Evolutionary conservation across 2,329 filamentous ascomycete species (phyloP).

Genomic region (Didymosphaeria variabile): DNA sequence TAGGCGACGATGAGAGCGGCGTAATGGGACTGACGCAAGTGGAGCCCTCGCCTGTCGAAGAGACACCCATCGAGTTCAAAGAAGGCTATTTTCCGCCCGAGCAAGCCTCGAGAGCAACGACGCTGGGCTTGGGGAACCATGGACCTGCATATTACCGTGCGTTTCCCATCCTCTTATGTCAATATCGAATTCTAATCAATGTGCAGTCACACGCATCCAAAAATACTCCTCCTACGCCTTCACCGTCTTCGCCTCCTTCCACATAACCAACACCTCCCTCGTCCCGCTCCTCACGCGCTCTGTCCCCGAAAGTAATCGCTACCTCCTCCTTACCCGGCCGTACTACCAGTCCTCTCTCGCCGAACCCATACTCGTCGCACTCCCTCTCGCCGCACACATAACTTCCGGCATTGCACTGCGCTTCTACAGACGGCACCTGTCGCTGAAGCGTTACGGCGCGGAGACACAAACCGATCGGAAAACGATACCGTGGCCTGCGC

Average conservation of each 20-base stretch:
- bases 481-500: conserved; percentile 69
- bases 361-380: conserved; percentile 80
- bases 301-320: conserved; percentile 78
- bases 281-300: conserved; percentile 46
- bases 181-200: not conserved
- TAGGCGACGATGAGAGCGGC: conserved; percentile 55
- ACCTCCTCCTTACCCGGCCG: conserved; percentile 88
- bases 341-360: conserved; percentile 83
- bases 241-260: conserved; percentile 54
- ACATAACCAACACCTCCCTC: conserved; percentile 58
- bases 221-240: conserved; percentile 82
- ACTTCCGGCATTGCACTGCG: conserved; percentile 79
- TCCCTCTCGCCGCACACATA: conserved; percentile 80
- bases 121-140: conserved; percentile 70
- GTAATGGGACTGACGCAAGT: conserved; percentile 76
- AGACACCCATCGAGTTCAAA: conserved; percentile 58
- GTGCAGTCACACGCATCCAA: conserved; percentile 76
- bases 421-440: conserved; percentile 75
- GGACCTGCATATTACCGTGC: conserved; percentile 79
- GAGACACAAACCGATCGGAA: conserved; percentile 64
- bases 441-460: conserved; percentile 78
- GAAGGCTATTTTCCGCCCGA: conserved; percentile 58
- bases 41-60: conserved; percentile 82
- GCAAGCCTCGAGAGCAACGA: conserved; percentile 45
- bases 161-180: conserved; percentile 35